Evolutionary conservation across 768 basidiomycete genomes (phyloP).

Genomic region (Suillus tomentosus): DNA sequence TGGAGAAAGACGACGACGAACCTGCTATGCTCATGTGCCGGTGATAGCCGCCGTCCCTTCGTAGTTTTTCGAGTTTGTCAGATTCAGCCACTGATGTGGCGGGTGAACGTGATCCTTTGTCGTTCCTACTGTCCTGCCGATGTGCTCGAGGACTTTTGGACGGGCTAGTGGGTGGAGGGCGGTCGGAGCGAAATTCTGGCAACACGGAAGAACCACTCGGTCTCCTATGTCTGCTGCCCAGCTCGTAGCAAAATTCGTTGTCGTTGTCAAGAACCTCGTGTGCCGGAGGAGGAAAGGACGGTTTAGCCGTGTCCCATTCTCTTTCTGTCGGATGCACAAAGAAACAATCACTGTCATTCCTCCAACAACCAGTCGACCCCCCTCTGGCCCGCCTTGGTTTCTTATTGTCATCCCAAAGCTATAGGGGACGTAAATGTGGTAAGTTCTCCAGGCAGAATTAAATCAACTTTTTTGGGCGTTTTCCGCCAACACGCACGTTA

Average conservation of each 20-base stretch:
- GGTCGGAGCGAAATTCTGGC: conserved; percentile 17
- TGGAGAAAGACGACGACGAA: conserved; percentile 3
- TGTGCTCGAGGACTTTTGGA: conserved; percentile 11
- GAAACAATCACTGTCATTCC: conserved; percentile 24
- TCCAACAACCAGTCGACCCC: conserved; percentile 25
- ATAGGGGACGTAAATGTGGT: neutral
- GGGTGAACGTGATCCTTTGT: conserved; percentile 25
- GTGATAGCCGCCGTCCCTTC: conserved; percentile 19
- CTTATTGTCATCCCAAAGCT: conserved; percentile 34
- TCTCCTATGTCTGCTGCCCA: conserved; percentile 14
- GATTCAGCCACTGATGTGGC: conserved; percentile 25
- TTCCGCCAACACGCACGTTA: conserved; percentile 27
- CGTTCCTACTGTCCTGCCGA: conserved; percentile 15
- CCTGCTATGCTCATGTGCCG: neutral
- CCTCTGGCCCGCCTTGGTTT: conserved; percentile 23
- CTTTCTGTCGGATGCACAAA: conserved; percentile 37
- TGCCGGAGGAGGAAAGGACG: conserved; percentile 28
- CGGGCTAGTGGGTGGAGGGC: neutral
- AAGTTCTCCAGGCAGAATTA: neutral
- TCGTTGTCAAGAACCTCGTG: conserved; percentile 24
- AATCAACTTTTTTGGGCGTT: neutral
- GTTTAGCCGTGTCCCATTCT: conserved; percentile 32
- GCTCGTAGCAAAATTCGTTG: conserved; percentile 25
- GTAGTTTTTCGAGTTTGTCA: conserved; percentile 27
- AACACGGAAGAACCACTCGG: conserved; percentile 1